Evolutionary conservation across 23 red algal genomes (phyloP).

Genomic region (Porphyridium purpureum): DNA sequence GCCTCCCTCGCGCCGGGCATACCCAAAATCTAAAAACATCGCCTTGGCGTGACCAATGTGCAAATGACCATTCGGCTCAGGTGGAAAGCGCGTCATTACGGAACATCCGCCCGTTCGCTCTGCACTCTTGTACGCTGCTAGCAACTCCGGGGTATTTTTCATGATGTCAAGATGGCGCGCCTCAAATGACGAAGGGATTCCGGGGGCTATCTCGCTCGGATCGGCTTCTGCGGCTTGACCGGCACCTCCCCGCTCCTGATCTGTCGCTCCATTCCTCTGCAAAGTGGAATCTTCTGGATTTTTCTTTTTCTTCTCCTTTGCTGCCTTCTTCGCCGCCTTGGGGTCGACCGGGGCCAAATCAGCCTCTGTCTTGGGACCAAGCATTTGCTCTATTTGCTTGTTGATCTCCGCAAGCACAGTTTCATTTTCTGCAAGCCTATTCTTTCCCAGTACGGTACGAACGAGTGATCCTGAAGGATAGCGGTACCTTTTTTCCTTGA

Average conservation of each 20-base stretch:
- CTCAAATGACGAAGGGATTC: slow-evolving; percentile 58
- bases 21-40: slow-evolving; percentile 98
- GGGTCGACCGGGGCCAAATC: slow-evolving; percentile 7
- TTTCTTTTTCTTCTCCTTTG: slow-evolving; percentile 13
- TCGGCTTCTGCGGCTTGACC: slow-evolving; percentile 12
- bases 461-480: not conserved
- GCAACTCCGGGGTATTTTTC: slow-evolving; percentile 75
- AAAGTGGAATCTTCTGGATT: not conserved
- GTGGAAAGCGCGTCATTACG: slow-evolving; percentile 70
- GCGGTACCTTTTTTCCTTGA: not conserved
- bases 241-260: too few species aligned
- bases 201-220: slow-evolving; percentile 64
- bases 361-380: slow-evolving; percentile 64
- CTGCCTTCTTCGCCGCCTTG: slow-evolving; percentile 42
- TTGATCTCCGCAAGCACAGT: slow-evolving; percentile 30
- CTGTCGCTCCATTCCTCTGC: too few species aligned
- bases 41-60: slow-evolving; percentile 97
- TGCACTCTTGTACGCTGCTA: slow-evolving; percentile 28
- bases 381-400: slow-evolving; percentile 11
- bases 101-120: slow-evolving; percentile 50
- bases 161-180: slow-evolving; percentile 53
- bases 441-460: slow-evolving; percentile 16
- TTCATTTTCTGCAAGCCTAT: slow-evolving; percentile 64
- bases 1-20: slow-evolving; percentile 62
- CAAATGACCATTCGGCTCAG: slow-evolving; percentile 92